These are phyloP conservation scores for Fusarium newnesense DNA, from an alignment of 2,329 filamentous ascomycete species.

Conservation along the genomic window DNA sequence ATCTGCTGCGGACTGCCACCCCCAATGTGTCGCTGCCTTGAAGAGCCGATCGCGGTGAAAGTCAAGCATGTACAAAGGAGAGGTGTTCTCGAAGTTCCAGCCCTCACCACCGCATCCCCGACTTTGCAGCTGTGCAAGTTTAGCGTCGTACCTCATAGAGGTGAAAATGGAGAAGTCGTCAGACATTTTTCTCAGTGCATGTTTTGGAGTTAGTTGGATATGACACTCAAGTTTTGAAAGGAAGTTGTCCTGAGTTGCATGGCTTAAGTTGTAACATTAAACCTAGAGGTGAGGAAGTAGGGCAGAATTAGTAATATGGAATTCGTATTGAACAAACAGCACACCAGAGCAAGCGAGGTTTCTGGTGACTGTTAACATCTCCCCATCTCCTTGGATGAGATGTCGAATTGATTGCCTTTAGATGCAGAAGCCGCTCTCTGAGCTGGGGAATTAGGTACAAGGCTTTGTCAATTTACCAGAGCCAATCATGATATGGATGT, in stretches of 20 bases:
- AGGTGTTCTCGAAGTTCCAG: slow-evolving; percentile 64
- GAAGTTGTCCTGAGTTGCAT: neutral
- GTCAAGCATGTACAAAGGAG: slow-evolving; percentile 81
- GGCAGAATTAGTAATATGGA: neutral
- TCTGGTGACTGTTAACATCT: neutral
- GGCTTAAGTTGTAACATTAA: neutral
- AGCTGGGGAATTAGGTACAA: neutral
- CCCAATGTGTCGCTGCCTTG: slow-evolving; percentile 67
- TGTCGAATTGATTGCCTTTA: neutral
- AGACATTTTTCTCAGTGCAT: slow-evolving; percentile 44
- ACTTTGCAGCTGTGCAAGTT: slow-evolving; percentile 58
- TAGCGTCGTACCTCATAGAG: slow-evolving; percentile 76
- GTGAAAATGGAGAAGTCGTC: slow-evolving; percentile 72
- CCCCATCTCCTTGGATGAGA: neutral
- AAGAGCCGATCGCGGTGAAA: slow-evolving; percentile 83
- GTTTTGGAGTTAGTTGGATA: neutral
- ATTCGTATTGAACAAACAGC: neutral
- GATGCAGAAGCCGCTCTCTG: neutral
- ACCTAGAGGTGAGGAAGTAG: neutral
- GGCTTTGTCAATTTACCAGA: neutral
- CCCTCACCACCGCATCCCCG: slow-evolving; percentile 54
- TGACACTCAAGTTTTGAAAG: neutral
- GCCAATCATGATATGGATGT: neutral
- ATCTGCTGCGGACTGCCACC: slow-evolving; percentile 60
- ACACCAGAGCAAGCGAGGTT: neutral